phyloP scores from a whole-genome alignment of 345 rosid genomes.

The Eutrema yunnanense region DNA sequence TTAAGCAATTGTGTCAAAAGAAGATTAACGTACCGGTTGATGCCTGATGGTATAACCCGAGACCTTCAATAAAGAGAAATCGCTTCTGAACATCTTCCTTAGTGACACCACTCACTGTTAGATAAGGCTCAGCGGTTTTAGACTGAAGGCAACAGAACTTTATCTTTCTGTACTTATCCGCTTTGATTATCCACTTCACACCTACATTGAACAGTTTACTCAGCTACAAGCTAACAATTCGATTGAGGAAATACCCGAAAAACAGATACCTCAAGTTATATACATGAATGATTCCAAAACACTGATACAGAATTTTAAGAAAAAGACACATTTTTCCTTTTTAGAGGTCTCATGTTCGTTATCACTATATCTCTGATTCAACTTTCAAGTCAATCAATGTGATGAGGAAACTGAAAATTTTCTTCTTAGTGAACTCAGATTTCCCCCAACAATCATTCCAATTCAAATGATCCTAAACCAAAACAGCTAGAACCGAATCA shows the following conservation, averaged over 20 bases:
- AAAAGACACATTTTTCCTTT: not conserved
- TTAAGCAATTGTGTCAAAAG: not conserved
- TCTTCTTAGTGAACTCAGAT: not conserved
- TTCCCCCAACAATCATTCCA: not conserved
- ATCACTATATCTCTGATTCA: not conserved
- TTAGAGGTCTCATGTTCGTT: not conserved
- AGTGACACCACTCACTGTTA: constrained; percentile 63
- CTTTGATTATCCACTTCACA: constrained; percentile 85
- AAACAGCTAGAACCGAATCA: not conserved
- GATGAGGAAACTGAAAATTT: not conserved
- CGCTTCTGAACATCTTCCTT: constrained; percentile 68
- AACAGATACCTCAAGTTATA: not conserved
- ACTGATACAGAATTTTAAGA: too few species aligned
- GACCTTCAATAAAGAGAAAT: constrained; percentile 85
- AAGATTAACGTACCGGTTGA: constrained; percentile 61
- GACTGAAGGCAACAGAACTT: constrained; percentile 95
- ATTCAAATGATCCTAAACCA: not conserved
- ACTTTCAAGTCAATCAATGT: not conserved
- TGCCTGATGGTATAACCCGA: constrained; percentile 64
- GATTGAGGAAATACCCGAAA: not conserved
- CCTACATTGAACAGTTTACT: constrained; percentile 29
- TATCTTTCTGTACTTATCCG: constrained; percentile 75
- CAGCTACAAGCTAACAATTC: not conserved
- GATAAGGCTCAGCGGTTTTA: constrained; percentile 76
- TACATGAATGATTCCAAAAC: not conserved